Conservation (phyloP, 1,284 basidiomycete species). For the Volvariella surrecta region DNA sequence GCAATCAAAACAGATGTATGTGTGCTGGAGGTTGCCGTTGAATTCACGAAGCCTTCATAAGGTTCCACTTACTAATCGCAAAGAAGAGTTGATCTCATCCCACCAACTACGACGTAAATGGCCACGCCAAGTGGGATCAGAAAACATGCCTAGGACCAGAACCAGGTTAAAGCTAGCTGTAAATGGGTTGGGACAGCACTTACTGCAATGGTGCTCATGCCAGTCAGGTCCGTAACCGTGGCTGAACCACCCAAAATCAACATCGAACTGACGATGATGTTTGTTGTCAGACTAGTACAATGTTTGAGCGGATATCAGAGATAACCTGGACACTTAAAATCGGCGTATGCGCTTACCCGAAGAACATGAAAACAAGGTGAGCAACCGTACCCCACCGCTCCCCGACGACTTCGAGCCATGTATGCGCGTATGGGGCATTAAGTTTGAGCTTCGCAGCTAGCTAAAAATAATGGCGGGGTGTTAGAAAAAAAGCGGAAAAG, state of each 20-base stretch:
- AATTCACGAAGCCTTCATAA: constrained; percentile 14
- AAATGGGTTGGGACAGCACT: constrained; percentile 7
- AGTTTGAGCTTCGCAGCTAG: constrained; percentile 69
- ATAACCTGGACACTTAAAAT: neutral
- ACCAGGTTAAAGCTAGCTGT: constrained; percentile 1
- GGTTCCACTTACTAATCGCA: constrained; percentile 43
- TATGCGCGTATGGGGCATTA: constrained; percentile 56
- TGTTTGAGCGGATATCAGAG: neutral
- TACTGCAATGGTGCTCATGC: constrained; percentile 71
- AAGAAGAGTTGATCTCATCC: constrained; percentile 51
- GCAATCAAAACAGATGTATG: constrained; percentile 78
- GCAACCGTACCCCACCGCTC: constrained; percentile 68
- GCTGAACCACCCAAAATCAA: constrained; percentile 64
- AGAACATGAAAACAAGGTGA: constrained; percentile 75
- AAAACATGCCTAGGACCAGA: constrained; percentile 50
- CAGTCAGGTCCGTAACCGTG: constrained; percentile 73
- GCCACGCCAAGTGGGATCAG: constrained; percentile 58
- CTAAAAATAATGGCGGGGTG: constrained; percentile 21
- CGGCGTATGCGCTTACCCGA: constrained; percentile 34
- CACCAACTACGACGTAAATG: constrained; percentile 55
- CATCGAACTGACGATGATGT: constrained; percentile 65
- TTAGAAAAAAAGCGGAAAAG: constrained; percentile 22
- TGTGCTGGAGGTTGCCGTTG: constrained; percentile 32
- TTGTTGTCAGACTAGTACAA: constrained; percentile 56
- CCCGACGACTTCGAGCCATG: constrained; percentile 51